Evolutionary conservation across 805 yeast species (phyloP).

Genomic region (Zygosaccharomyces rouxii): DNA sequence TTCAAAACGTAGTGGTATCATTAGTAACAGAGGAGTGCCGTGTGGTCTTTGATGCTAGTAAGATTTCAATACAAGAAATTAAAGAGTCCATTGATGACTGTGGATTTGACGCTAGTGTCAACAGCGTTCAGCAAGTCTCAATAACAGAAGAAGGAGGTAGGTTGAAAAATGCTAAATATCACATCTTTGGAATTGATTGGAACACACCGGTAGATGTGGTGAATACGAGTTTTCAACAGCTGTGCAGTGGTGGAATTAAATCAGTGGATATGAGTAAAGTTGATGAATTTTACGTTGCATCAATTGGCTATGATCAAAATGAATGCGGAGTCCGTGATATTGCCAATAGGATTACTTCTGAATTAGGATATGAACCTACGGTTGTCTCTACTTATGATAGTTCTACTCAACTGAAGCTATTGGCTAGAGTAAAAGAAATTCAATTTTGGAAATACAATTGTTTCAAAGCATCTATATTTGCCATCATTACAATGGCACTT

Average conservation of each 20-base stretch:
- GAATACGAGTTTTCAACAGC: constrained; percentile 2
- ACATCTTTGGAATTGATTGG: constrained; percentile 59
- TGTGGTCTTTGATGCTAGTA: constrained; percentile 43
- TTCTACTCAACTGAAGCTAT: constrained; percentile 60
- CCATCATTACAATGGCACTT: constrained; percentile 55
- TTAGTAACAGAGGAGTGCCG: constrained; percentile 70
- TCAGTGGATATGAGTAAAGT: constrained; percentile 3
- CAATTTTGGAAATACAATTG: constrained; percentile 62
- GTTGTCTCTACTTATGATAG: constrained; percentile 48
- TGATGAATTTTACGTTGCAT: constrained; percentile 1
- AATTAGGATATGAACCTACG: constrained; percentile 49
- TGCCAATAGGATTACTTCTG: constrained; percentile 46
- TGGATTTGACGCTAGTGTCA: constrained; percentile 58
- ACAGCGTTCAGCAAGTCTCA: constrained; percentile 1
- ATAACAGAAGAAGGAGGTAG: neutral
- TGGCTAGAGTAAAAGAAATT: constrained; percentile 69
- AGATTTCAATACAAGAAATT: constrained; percentile 37
- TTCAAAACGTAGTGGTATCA: constrained; percentile 56
- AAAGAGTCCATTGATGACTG: constrained; percentile 62
- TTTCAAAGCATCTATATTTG: constrained; percentile 47
- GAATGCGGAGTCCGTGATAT: constrained; percentile 61
- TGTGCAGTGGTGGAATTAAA: constrained; percentile 9
- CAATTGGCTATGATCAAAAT: constrained; percentile 47
- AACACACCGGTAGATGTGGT: constrained; percentile 31
- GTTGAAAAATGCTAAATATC: constrained; percentile 27